Evolutionary conservation across 2,329 filamentous ascomycete species (phyloP), one percentile per base, ranked within the genome.

Genomic region (Didymella pinodella): DNA sequence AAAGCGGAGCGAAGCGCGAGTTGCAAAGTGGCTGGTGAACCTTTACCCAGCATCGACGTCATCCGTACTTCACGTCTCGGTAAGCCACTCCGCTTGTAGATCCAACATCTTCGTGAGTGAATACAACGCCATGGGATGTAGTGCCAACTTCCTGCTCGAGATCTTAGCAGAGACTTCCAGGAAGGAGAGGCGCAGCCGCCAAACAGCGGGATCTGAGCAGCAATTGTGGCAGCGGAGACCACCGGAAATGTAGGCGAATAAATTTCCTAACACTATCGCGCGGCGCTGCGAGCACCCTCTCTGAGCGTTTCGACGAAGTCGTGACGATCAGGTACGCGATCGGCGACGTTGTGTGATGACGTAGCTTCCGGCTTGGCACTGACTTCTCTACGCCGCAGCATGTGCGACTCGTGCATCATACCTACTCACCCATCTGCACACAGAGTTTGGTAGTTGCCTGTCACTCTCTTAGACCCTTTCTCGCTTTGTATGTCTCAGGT

Each of bases 111-210:
- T 25, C 20, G 16, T 12, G n/a, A 47, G 2, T 36, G 28, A 41
- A 41, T 53, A 48, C 48, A 29, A 34, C 32, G 6, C n/a, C 12
- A 59, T 62, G 63, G 18, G 18, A 18, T 53, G 36, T 28, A 18
- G 57, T 50, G 59, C 61, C 61, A 55, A 57, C 44, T 49, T 52
- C 59, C 58, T 58, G 34, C 40, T 59, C 61, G 63, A 61, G 14
- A 50, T 28, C 51, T 44, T 48, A 18, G 46, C 34, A 48, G 14
- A 31, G 28, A 44, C n/a, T 18, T 7, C 18, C 7, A 26, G 28
- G 16, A 3, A 10, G 36, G 18, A 29, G 16, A 32, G 34, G 6
- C 51, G 38, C 31, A 38, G 20, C 12, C n/a, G 49, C 57, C 44
- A 54, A 56, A 44, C 22, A 25, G 48, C 50, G 58, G 57, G 58